Conservation (phyloP, 768 basidiomycete genomes). For the Suillus luteus region DNA sequence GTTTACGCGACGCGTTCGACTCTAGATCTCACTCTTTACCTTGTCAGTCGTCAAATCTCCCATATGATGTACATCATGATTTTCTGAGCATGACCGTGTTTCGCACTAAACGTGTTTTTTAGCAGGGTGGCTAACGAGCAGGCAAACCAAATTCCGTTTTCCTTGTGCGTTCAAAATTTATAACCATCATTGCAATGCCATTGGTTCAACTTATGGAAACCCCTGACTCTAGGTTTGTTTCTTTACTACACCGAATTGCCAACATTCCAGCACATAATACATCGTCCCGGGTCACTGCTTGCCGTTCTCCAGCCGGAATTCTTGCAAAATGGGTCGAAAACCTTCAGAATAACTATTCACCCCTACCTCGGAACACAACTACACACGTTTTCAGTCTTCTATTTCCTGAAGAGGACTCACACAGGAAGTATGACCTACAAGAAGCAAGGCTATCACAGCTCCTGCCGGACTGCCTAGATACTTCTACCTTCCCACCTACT, state of each 20-base stretch:
- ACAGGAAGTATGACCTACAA: conserved; percentile 72
- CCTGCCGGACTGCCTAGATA: conserved; percentile 52
- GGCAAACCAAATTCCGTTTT: conserved; percentile 38
- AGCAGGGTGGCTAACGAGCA: conserved; percentile 1
- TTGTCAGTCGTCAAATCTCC: background rate
- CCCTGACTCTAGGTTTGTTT: conserved; percentile 44
- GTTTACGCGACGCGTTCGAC: background rate
- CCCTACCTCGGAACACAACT: conserved; percentile 56
- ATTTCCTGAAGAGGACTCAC: conserved; percentile 81
- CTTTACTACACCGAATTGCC: conserved; percentile 50
- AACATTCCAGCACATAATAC: conserved; percentile 25
- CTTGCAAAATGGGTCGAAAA: conserved; percentile 47
- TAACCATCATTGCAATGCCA: background rate
- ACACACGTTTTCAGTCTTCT: conserved; percentile 68
- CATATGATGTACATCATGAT: background rate
- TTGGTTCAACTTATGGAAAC: conserved; percentile 9
- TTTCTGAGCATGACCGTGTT: background rate
- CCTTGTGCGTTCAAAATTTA: conserved; percentile 39
- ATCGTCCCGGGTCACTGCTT: conserved; percentile 18
- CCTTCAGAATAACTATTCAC: conserved; percentile 44
- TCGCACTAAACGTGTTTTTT: background rate
- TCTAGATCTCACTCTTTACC: background rate
- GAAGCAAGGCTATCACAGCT: conserved; percentile 58
- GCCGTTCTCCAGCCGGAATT: conserved; percentile 41
- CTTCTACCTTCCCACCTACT: conserved; percentile 32